Evolutionary conservation across 257 asterid species (phyloP).

Genomic region (Buddleja alternifolia): DNA sequence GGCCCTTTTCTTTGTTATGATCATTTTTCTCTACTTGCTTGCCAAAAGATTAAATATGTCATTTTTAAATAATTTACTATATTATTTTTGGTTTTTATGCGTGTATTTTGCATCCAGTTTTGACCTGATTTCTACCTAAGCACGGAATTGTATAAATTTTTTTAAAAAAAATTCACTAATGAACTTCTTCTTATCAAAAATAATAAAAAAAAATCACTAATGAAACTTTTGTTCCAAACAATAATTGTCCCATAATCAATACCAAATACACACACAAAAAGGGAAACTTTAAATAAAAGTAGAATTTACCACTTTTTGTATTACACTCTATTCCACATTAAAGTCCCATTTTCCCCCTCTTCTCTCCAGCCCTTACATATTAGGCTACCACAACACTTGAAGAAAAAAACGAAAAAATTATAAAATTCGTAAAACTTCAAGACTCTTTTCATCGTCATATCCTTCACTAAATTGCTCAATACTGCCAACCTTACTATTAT

Average conservation of each 20-base stretch:
- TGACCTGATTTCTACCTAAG: too few relatives aligned
- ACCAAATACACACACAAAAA: not conserved
- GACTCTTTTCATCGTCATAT: not conserved
- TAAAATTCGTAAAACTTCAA: not conserved
- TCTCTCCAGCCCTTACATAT: conserved; percentile 24
- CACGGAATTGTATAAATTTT: too few relatives aligned
- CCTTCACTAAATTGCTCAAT: conserved; percentile 6
- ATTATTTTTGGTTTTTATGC: too few relatives aligned
- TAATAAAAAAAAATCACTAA: too few relatives aligned
- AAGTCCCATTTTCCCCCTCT: conserved; percentile 19
- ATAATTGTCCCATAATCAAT: not conserved
- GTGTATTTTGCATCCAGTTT: too few relatives aligned
- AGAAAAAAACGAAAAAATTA: not conserved
- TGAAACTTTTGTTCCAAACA: conserved; percentile 2
- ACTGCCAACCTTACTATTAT: conserved; percentile 7
- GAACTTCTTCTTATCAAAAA: too few relatives aligned
- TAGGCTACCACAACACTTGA: conserved; percentile 14
- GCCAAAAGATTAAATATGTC: too few relatives aligned
- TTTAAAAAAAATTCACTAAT: not conserved
- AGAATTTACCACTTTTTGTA: conserved; percentile 1
- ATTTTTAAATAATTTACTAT: too few relatives aligned
- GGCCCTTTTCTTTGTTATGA: too few relatives aligned
- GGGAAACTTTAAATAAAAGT: too few relatives aligned
- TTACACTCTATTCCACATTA: not conserved
- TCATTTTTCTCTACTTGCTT: too few relatives aligned